These are phyloP conservation scores for Coemansia sp. DNA, from an alignment of 192 early-diverging fungal genomes.

Conservation along the genomic window DNA sequence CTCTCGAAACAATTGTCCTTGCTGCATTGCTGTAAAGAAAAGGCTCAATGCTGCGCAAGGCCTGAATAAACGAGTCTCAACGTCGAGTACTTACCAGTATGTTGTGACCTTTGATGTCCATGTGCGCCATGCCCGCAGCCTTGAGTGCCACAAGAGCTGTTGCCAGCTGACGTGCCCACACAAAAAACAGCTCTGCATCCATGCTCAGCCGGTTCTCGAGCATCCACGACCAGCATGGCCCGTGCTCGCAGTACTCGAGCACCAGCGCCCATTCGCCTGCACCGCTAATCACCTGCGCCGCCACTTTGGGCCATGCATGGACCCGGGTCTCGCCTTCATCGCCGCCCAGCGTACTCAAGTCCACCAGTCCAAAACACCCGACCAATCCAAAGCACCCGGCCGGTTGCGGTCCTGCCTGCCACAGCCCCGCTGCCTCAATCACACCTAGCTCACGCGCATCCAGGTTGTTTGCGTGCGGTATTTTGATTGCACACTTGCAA, in stretches of 20 bases:
- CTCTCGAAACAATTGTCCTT: not conserved
- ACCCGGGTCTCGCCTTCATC: conserved; percentile 19
- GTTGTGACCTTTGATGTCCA: conserved; percentile 66
- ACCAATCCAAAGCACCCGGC: conserved; percentile 17
- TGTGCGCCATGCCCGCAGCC: conserved; percentile 56
- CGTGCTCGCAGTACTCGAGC: conserved; percentile 59
- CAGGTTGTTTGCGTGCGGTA: conserved; percentile 43
- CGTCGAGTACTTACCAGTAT: conserved; percentile 44
- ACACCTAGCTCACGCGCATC: conserved; percentile 50
- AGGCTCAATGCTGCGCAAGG: not conserved
- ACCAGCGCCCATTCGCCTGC: conserved; percentile 53
- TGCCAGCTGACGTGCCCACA: conserved; percentile 60
- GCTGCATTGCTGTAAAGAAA: conserved; percentile 4
- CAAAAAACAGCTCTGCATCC: conserved; percentile 54
- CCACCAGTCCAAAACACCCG: conserved; percentile 42
- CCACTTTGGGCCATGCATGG: conserved; percentile 30
- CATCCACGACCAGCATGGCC: conserved; percentile 62
- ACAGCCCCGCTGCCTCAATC: conserved; percentile 49
- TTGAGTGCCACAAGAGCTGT: conserved; percentile 57
- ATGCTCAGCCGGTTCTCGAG: conserved; percentile 37
- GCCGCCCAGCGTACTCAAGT: conserved; percentile 20
- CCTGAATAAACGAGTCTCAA: not conserved
- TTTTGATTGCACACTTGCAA: conserved; percentile 39
- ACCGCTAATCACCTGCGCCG: conserved; percentile 23
- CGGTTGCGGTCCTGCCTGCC: conserved; percentile 32